Evolutionary conservation across 2,329 filamentous ascomycete genomes (phyloP).

Genomic region (Colletotrichum neosansevieriae): DNA sequence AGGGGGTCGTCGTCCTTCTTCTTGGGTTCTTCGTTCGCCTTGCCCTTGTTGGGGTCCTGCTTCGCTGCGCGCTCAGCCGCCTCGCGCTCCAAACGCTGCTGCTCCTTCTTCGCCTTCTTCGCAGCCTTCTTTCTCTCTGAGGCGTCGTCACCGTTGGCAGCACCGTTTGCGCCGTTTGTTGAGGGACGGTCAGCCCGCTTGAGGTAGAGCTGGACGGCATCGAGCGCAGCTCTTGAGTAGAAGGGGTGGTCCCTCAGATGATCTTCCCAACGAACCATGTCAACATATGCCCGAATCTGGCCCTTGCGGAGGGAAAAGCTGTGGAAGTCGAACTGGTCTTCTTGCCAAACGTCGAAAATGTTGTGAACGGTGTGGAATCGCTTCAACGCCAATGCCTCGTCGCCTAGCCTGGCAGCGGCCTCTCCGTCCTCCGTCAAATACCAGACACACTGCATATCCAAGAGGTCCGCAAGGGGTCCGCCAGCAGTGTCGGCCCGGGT

Average conservation of each 20-base stretch:
- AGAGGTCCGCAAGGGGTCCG: conserved; percentile 88
- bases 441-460: conserved; percentile 99
- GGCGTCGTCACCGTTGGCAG: conserved; percentile 64
- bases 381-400: conserved; percentile 89
- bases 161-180: conserved; percentile 72
- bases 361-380: conserved; percentile 88
- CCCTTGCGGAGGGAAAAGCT: conserved; percentile 97
- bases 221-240: conserved; percentile 85
- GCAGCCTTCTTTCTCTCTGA: conserved; percentile 86
- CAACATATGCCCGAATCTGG: conserved; percentile 92
- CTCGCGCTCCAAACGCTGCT: conserved; percentile 74
- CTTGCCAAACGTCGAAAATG: conserved; percentile 97
- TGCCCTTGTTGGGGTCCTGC: conserved; percentile 85
- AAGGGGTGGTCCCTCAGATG: conserved; percentile 91
- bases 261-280: conserved; percentile 98
- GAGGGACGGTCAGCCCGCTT: conserved; percentile 81
- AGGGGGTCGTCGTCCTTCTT: conserved; percentile 94
- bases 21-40: conserved; percentile 67
- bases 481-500: conserved; percentile 90
- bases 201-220: conserved; percentile 84
- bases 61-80: conserved; percentile 83
- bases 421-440: conserved; percentile 96
- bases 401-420: conserved; percentile 84
- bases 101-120: conserved; percentile 90
- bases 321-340: conserved; percentile 99